A percentile compares a stretch with the other conserved stretches of the same genome.
Evolutionary conservation across 352 stramenopile genomes (phyloP).

Genomic region (Pythium pyrilobum): DNA sequence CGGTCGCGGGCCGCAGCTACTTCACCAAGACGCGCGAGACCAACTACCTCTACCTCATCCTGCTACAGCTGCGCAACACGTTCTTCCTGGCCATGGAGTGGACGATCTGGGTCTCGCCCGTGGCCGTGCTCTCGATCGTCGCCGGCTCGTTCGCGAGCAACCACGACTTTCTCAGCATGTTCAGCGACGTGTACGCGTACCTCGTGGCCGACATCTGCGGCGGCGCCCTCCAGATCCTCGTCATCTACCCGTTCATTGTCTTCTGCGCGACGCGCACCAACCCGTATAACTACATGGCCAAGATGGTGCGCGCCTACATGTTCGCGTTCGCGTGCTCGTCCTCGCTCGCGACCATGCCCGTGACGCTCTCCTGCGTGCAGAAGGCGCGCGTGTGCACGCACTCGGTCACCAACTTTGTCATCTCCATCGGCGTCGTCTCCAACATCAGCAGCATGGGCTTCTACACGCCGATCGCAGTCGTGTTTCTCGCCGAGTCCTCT

Average conservation of each 20-base stretch:
- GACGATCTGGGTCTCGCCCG: constrained; percentile 53
- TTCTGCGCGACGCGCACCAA: constrained; percentile 53
- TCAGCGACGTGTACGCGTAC: constrained; percentile 46
- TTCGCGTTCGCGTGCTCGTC: constrained; percentile 60
- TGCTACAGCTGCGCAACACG: constrained; percentile 58
- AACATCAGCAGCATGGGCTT: constrained; percentile 48
- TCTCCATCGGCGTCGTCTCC: constrained; percentile 56
- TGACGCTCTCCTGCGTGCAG: constrained; percentile 52
- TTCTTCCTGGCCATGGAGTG: constrained; percentile 62
- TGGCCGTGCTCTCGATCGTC: constrained; percentile 57
- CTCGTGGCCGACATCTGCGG: constrained; percentile 32
- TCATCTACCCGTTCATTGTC: constrained; percentile 48
- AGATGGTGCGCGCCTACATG: constrained; percentile 53
- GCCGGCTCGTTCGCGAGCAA: constrained; percentile 45
- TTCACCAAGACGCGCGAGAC: constrained; percentile 44
- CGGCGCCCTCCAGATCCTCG: constrained; percentile 33
- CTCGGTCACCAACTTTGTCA: constrained; percentile 58
- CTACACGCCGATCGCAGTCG: constrained; percentile 50
- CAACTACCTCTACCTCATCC: constrained; percentile 55
- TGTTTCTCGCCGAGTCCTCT: constrained; percentile 50
- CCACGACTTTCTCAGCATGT: constrained; percentile 26
- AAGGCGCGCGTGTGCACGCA: constrained; percentile 52
- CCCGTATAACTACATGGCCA: constrained; percentile 53
- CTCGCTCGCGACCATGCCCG: constrained; percentile 48
- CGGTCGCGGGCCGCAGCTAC: constrained; percentile 41